Conservation (phyloP, 1,139 yeast species). For the Zygosaccharomyces pseudobailii region DNA sequence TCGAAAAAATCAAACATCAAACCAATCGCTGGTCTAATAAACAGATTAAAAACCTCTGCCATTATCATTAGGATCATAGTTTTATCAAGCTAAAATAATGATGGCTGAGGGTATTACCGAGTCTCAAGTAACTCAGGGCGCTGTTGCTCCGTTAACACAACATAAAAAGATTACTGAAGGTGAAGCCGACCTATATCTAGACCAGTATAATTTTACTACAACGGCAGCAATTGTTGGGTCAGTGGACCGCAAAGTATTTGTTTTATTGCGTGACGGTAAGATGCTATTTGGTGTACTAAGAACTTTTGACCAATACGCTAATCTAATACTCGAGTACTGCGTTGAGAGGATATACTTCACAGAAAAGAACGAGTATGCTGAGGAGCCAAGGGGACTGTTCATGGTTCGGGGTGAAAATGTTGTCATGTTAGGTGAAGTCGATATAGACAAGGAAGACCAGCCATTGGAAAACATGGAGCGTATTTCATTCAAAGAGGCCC, state of each 20-base stretch:
- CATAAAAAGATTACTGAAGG: conserved; percentile 32
- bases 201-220: conserved; percentile 84
- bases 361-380: conserved; percentile 56
- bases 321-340: conserved; percentile 87
- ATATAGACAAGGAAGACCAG: conserved; percentile 79
- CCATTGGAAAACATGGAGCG: conserved; percentile 54
- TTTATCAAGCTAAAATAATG: neutral
- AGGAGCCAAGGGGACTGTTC: conserved; percentile 70
- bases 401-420: conserved; percentile 96
- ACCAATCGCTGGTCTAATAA: neutral
- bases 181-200: conserved; percentile 40
- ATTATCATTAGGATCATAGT: neutral
- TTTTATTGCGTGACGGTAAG: conserved; percentile 84
- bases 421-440: conserved; percentile 92
- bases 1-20: neutral
- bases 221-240: conserved; percentile 95
- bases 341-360: conserved; percentile 74
- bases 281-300: conserved; percentile 84
- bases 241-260: conserved; percentile 74
- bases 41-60: neutral
- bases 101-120: neutral
- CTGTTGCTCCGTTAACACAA: conserved; percentile 1
- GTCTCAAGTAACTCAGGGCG: neutral
- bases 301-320: conserved; percentile 94
- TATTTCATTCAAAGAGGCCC: conserved; percentile 60